A percentile compares a stretch with the other conserved stretches of the same genome.
Evolutionary conservation across 805 yeast species (phyloP).

Genomic region (Zygotorulaspora florentina): DNA sequence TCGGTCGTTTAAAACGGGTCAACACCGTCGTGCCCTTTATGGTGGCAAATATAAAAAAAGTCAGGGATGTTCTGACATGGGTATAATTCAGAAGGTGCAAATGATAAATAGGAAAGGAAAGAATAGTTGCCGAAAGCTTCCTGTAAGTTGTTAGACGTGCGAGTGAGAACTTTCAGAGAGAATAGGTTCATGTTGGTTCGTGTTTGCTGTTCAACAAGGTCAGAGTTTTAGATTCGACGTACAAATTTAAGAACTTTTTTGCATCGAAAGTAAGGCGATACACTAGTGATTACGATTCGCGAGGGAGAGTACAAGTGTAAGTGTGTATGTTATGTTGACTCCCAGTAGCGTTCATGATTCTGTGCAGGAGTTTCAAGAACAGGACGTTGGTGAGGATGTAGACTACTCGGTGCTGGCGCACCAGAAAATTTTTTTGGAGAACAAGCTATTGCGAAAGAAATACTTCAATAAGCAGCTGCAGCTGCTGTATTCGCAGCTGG

Average conservation of each 20-base stretch:
- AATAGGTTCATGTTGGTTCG: background rate
- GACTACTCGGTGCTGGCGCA: conserved; percentile 25
- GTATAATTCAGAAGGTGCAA: background rate
- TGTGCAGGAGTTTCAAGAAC: conserved; percentile 24
- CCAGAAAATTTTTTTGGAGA: conserved; percentile 22
- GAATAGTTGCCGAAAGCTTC: background rate
- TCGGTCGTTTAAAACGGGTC: background rate
- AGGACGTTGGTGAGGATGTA: conserved; percentile 18
- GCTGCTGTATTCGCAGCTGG: conserved; percentile 26
- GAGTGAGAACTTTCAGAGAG: background rate
- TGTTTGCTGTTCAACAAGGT: background rate
- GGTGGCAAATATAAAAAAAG: conserved; percentile 1
- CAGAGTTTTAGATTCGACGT: background rate
- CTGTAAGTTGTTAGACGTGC: background rate
- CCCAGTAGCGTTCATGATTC: conserved; percentile 16
- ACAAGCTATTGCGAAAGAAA: conserved; percentile 17
- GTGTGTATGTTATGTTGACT: conserved; percentile 14
- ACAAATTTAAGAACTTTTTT: background rate
- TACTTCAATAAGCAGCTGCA: conserved; percentile 24
- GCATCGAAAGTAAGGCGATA: no score
- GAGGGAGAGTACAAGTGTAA: background rate
- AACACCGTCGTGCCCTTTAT: background rate
- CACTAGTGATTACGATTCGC: background rate
- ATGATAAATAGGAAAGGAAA: background rate
- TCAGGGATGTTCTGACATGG: background rate